Conservation (phyloP, 2,329 filamentous ascomycete genomes). For the Cytospora leucostoma region DNA sequence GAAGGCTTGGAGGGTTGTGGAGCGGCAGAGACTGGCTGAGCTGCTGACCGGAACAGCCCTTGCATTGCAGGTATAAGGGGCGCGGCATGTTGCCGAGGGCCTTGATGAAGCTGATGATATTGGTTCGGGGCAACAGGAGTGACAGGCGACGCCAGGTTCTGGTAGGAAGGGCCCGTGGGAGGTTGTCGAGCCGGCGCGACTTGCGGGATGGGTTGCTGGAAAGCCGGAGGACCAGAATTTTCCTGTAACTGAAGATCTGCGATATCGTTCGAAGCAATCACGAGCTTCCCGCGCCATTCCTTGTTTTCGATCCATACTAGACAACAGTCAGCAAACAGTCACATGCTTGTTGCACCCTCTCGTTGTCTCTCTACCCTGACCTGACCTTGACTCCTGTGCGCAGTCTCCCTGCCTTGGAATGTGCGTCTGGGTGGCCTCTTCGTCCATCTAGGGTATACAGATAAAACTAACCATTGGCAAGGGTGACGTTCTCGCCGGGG, state of each 20-base stretch:
- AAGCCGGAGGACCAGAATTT: constrained; percentile 2
- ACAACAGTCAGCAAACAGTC: background rate
- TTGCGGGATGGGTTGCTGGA: constrained; percentile 15
- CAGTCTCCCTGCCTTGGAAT: background rate
- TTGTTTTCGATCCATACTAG: constrained; percentile 22
- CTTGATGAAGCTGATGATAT: constrained; percentile 4
- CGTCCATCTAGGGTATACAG: background rate
- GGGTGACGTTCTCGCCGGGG: constrained; percentile 22
- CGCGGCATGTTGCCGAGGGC: constrained; percentile 15
- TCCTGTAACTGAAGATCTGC: constrained; percentile 24
- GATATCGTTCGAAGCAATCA: constrained; percentile 23
- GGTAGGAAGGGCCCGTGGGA: background rate
- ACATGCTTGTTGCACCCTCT: background rate
- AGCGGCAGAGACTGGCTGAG: constrained; percentile 32
- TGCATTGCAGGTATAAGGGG: constrained; percentile 25
- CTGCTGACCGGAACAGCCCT: constrained; percentile 31
- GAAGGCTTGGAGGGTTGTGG: constrained; percentile 39
- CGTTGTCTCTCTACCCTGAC: background rate
- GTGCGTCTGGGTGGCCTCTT: background rate
- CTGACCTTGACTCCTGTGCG: background rate
- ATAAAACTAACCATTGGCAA: constrained; percentile 10
- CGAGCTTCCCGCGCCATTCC: constrained; percentile 17
- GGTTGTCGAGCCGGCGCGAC: constrained; percentile 15
- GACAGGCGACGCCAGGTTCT: constrained; percentile 12
- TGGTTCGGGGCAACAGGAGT: constrained; percentile 13